Percentiles rank a stretch among this genome's conserved stretches.
Conservation (phyloP, 2,329 filamentous ascomycete genomes). For the Sarocladium kiliense region DNA sequence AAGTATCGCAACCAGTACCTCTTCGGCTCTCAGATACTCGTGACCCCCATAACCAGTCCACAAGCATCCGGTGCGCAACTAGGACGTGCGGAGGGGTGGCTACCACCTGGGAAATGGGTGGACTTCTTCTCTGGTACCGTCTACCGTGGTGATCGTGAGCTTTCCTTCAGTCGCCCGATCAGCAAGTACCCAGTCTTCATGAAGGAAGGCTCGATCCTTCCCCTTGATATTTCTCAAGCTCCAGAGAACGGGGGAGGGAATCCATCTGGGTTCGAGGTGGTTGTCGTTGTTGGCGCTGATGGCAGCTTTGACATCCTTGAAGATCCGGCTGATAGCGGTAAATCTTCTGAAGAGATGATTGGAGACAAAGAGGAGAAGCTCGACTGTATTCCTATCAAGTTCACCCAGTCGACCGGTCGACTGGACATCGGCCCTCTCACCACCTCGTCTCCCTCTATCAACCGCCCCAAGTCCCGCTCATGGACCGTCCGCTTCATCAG, state of each 20-base stretch:
- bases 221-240: slow-evolving; percentile 38
- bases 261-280: slow-evolving; percentile 41
- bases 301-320: slow-evolving; percentile 45
- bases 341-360: not conserved
- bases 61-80: slow-evolving; percentile 27
- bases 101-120: slow-evolving; percentile 48
- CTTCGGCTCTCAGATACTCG: slow-evolving; percentile 52
- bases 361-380: not conserved
- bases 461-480: not conserved
- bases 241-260: slow-evolving; percentile 43
- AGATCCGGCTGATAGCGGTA: slow-evolving; percentile 22
- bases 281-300: slow-evolving; percentile 42
- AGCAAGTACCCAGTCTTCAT: slow-evolving; percentile 48
- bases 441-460: not conserved
- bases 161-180: slow-evolving; percentile 46
- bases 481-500: not conserved
- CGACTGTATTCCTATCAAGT: not conserved
- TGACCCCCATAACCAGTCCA: slow-evolving; percentile 50
- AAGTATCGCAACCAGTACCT: slow-evolving; percentile 51
- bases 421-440: not conserved
- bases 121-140: slow-evolving; percentile 54
- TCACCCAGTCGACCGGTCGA: not conserved
- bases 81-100: slow-evolving; percentile 42
- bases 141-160: slow-evolving; percentile 50
- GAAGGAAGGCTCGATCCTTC: slow-evolving; percentile 51